These are phyloP conservation scores for Stentor coeruleus DNA, from an alignment of 73 alveolate species.

Conservation along the genomic window DNA sequence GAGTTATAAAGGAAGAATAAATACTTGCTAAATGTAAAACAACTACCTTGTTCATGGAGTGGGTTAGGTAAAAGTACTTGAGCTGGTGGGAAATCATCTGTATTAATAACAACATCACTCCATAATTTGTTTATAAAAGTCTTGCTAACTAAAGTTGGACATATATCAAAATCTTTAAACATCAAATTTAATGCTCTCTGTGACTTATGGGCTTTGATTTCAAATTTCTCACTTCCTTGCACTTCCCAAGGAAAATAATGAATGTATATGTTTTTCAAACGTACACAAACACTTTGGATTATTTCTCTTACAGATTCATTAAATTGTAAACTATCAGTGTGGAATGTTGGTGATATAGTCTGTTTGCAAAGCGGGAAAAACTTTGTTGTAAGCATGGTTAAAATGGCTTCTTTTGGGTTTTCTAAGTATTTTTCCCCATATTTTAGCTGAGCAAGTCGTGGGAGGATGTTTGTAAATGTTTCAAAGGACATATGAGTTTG, in stretches of 20 bases:
- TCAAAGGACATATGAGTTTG: constrained; percentile 57
- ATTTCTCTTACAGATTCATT: constrained; percentile 39
- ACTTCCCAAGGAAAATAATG: constrained; percentile 51
- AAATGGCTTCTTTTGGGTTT: constrained; percentile 44
- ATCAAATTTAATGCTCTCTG: constrained; percentile 32
- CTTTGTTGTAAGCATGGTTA: constrained; percentile 33
- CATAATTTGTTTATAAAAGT: constrained; percentile 41
- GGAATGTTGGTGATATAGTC: background rate
- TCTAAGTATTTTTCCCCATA: constrained; percentile 20
- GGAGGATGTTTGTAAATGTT: constrained; percentile 34
- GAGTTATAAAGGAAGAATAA: background rate
- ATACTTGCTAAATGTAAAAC: constrained; percentile 2
- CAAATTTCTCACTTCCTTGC: constrained; percentile 28
- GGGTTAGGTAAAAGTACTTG: background rate
- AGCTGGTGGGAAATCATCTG: background rate
- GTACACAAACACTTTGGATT: constrained; percentile 30
- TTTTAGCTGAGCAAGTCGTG: constrained; percentile 46
- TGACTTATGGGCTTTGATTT: constrained; percentile 21
- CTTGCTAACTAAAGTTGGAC: constrained; percentile 37
- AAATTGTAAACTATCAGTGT: constrained; percentile 26
- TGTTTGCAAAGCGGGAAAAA: constrained; percentile 39
- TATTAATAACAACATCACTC: constrained; percentile 6
- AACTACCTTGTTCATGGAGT: background rate
- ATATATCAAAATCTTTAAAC: constrained; percentile 1
- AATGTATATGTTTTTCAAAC: constrained; percentile 38